Percentiles rank a stretch among this genome's conserved stretches.
These are phyloP conservation scores for Sporothrix dimorphospora DNA, from an alignment of 2,329 filamentous ascomycete species.

Conservation along the genomic window DNA sequence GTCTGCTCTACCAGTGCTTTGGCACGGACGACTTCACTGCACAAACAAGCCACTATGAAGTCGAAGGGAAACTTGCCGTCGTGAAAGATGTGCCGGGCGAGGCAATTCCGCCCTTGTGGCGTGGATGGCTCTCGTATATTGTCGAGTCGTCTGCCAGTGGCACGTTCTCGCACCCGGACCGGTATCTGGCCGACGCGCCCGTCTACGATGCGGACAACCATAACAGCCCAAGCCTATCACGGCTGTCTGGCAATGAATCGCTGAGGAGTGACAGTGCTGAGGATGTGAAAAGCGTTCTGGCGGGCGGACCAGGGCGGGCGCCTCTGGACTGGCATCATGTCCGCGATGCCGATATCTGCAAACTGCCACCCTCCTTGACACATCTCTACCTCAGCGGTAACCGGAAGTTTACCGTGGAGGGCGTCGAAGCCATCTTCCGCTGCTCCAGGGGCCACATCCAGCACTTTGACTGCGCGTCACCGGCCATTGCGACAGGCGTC, in stretches of 20 bases:
- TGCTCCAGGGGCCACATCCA: conserved; percentile 53
- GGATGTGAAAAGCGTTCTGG: conserved; percentile 40
- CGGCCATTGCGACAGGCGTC: conserved; percentile 39
- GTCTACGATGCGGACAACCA: conserved; percentile 40
- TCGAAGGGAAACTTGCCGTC: conserved; percentile 51
- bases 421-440: conserved; percentile 50
- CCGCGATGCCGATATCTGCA: conserved; percentile 36
- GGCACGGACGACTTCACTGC: conserved; percentile 35
- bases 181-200: conserved; percentile 55
- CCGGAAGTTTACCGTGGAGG: conserved; percentile 46
- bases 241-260: conserved; percentile 43
- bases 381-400: conserved; percentile 60
- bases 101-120: conserved; percentile 40
- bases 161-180: conserved; percentile 50
- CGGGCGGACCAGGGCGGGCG: conserved; percentile 34
- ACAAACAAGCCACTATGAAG: conserved; percentile 41
- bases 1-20: conserved; percentile 39
- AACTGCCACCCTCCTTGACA: conserved; percentile 47
- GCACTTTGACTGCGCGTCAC: conserved; percentile 55
- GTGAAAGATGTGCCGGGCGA: conserved; percentile 25
- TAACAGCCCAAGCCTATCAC: conserved; percentile 35
- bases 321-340: conserved; percentile 33
- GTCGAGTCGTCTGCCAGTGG: conserved; percentile 53
- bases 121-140: conserved; percentile 51
- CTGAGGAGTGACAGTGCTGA: conserved; percentile 43